phyloP scores from a whole-genome alignment of 805 yeast species.

The Pichia ethanolica region DNA sequence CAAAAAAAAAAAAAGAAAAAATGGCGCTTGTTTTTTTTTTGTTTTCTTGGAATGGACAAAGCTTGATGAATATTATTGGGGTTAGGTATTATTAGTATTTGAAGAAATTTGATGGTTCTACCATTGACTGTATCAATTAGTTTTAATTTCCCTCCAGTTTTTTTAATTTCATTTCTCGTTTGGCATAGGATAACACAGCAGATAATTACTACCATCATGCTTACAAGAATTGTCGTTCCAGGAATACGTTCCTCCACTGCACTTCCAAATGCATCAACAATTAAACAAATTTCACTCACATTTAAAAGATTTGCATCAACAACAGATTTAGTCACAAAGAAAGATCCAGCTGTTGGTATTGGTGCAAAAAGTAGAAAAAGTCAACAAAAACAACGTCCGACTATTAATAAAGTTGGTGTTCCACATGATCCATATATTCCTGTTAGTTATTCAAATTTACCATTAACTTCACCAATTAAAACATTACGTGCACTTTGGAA shows the following conservation, averaged over 20 bases:
- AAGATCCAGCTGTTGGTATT: constrained; percentile 5
- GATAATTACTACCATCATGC: neutral
- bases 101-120: no score
- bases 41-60: no score
- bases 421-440: constrained; percentile 42
- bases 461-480: constrained; percentile 30
- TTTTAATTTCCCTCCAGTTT: no score
- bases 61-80: no score
- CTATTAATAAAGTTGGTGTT: constrained; percentile 29
- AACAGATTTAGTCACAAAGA: constrained; percentile 5
- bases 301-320: constrained; percentile 9
- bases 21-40: no score
- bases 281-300: neutral
- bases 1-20: no score
- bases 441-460: constrained; percentile 28
- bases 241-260: neutral
- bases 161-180: no score
- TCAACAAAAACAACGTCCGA: constrained; percentile 22
- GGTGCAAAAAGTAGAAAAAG: constrained; percentile 12
- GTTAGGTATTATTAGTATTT: no score
- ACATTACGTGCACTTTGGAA: constrained; percentile 45
- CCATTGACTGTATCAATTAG: no score
- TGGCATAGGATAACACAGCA: no score
- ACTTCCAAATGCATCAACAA: neutral
- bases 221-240: neutral